Evolutionary conservation across 495 filamentous ascomycete genomes (phyloP).

Genomic region (Aspergillus indologenus): DNA sequence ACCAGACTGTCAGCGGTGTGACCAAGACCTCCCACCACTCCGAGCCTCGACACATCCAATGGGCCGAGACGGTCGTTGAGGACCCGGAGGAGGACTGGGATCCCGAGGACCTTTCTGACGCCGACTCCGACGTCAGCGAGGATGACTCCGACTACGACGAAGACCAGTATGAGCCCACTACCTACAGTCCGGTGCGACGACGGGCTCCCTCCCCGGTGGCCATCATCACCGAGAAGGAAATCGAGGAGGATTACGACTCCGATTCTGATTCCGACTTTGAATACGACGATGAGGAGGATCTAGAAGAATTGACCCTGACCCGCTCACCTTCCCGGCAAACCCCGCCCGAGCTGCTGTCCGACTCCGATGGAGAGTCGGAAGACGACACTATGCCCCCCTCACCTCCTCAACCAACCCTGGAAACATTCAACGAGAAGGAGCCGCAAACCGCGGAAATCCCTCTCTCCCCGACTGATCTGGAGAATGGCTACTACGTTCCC

Average conservation of each 20-base stretch:
- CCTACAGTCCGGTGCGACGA: slow-evolving; percentile 37
- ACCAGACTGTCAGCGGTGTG: slow-evolving; percentile 83
- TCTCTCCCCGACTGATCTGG: slow-evolving; percentile 47
- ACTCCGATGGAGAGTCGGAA: slow-evolving; percentile 65
- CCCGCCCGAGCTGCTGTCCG: slow-evolving; percentile 75
- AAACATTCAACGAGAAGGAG: slow-evolving; percentile 69
- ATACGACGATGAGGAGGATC: slow-evolving; percentile 65
- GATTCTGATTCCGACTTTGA: slow-evolving; percentile 50
- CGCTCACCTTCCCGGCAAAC: slow-evolving; percentile 70
- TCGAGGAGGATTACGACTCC: slow-evolving; percentile 51
- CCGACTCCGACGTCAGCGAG: slow-evolving; percentile 51
- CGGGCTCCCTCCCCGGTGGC: slow-evolving; percentile 39
- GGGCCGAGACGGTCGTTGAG: slow-evolving; percentile 76
- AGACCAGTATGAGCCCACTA: slow-evolving; percentile 48
- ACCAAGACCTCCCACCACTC: slow-evolving; percentile 49
- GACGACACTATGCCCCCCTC: slow-evolving; percentile 82
- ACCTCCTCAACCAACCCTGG: slow-evolving; percentile 63
- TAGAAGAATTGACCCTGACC: slow-evolving; percentile 65
- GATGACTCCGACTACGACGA: slow-evolving; percentile 54
- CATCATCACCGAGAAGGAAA: slow-evolving; percentile 40
- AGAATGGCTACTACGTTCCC: slow-evolving; percentile 60
- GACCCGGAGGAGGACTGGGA: slow-evolving; percentile 72
- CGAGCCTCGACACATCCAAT: slow-evolving; percentile 75
- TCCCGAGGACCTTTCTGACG: slow-evolving; percentile 56
- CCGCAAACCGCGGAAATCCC: slow-evolving; percentile 50